Conservation (phyloP, 1,284 basidiomycete species). For the Tremellales sp. region DNA sequence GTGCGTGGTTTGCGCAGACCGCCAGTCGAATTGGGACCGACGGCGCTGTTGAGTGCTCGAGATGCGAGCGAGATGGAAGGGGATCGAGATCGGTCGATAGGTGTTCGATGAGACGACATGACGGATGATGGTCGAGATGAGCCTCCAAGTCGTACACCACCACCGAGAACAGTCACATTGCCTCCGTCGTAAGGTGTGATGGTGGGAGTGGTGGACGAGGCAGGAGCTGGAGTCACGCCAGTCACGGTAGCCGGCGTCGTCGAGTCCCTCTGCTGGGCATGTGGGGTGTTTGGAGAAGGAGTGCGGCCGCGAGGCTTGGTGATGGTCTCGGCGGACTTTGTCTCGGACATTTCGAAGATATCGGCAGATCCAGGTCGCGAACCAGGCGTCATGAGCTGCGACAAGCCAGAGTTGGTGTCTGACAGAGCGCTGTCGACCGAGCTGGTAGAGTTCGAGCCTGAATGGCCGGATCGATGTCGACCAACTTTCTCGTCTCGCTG, state of each 20-base stretch:
- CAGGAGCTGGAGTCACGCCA: conserved; percentile 12
- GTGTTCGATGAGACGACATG: conserved; percentile 16
- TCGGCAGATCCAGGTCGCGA: conserved; percentile 39
- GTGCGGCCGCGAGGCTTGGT: conserved; percentile 14
- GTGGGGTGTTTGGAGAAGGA: conserved; percentile 15
- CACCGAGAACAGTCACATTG: conserved; percentile 49
- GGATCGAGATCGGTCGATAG: conserved; percentile 36
- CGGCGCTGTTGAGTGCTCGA: conserved; percentile 35
- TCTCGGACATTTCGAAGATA: conserved; percentile 18
- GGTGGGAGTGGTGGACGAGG: conserved; percentile 24
- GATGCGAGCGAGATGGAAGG: conserved; percentile 42
- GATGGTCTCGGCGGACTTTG: conserved; percentile 5
- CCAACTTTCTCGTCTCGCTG: conserved; percentile 1
- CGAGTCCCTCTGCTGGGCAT: background rate
- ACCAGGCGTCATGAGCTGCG: conserved; percentile 40
- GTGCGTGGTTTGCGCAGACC: conserved; percentile 32
- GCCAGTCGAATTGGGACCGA: conserved; percentile 32
- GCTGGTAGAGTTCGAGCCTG: conserved; percentile 22
- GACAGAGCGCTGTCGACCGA: conserved; percentile 28
- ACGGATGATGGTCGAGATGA: conserved; percentile 32
- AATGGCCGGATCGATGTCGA: conserved; percentile 11
- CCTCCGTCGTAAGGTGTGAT: conserved; percentile 50
- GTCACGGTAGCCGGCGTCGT: conserved; percentile 10
- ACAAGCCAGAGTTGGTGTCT: conserved; percentile 33
- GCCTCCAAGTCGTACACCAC: conserved; percentile 48